Evolutionary conservation across 2,329 filamentous ascomycete genomes (phyloP).

Genomic region (Colletotrichum trifolii): DNA sequence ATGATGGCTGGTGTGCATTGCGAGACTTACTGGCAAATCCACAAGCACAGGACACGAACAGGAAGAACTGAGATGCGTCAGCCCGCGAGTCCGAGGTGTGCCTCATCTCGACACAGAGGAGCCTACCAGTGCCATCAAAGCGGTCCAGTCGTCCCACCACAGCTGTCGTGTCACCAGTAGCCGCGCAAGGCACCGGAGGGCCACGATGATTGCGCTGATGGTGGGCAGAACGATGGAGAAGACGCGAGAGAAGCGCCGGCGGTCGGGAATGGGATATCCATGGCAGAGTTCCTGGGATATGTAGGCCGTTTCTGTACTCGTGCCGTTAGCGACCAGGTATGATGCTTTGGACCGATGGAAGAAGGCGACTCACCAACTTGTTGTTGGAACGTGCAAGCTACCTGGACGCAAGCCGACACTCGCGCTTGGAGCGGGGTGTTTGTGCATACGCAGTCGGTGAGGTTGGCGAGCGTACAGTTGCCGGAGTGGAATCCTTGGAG

Average conservation of each 20-base stretch:
- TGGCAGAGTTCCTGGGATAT: conserved; percentile 19
- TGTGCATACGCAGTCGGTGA: conserved; percentile 28
- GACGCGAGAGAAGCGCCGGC: conserved; percentile 1
- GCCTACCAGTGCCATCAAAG: conserved; percentile 25
- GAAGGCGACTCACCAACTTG: conserved; percentile 21
- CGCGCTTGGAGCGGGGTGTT: conserved; percentile 24
- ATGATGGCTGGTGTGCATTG: too few species aligned
- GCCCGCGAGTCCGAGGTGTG: accelerated
- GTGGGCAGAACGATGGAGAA: conserved; percentile 16
- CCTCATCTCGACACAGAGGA: too few species aligned
- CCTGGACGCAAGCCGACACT: conserved; percentile 31
- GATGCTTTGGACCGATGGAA: not conserved
- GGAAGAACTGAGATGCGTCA: conserved; percentile 11
- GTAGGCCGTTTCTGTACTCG: not conserved
- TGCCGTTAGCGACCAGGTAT: not conserved
- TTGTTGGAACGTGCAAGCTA: conserved; percentile 17
- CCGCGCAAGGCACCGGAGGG: conserved; percentile 24
- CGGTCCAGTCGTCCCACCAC: conserved; percentile 36
- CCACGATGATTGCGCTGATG: conserved; percentile 15
- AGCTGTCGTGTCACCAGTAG: conserved; percentile 9
- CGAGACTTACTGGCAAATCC: conserved; percentile 16
- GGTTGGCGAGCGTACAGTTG: conserved; percentile 16
- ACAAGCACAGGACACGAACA: not conserved
- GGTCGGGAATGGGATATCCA: conserved; percentile 13
- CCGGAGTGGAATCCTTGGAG: conserved; percentile 17